phyloP scores from a whole-genome alignment of 768 basidiomycete genomes.

The Coprinopsis strossmayeri region DNA sequence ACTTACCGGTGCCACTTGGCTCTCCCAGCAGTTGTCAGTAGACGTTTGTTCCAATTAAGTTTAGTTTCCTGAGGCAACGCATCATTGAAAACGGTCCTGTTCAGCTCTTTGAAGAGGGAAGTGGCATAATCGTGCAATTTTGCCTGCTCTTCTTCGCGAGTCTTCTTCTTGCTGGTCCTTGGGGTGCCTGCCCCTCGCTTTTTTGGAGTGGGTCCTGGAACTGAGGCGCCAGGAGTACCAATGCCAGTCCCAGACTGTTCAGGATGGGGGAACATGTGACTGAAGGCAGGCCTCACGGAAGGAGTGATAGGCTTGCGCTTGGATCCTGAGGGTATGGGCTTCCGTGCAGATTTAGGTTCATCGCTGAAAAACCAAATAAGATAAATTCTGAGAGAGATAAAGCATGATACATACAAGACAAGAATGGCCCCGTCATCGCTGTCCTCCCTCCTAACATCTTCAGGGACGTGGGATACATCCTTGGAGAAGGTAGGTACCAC shows the following conservation, averaged over 20 bases:
- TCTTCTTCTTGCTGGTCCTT: slow-evolving; percentile 32
- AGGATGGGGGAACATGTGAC: neutral
- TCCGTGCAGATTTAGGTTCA: slow-evolving; percentile 43
- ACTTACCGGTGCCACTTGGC: slow-evolving; percentile 58
- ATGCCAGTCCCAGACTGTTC: neutral
- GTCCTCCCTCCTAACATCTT: neutral
- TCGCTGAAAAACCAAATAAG: slow-evolving; percentile 23
- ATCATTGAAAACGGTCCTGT: slow-evolving; percentile 47
- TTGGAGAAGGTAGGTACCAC: neutral
- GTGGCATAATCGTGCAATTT: slow-evolving; percentile 47
- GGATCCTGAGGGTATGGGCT: slow-evolving; percentile 27
- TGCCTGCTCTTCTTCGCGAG: slow-evolving; percentile 34
- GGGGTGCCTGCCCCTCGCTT: slow-evolving; percentile 13
- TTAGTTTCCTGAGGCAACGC: slow-evolving; percentile 47
- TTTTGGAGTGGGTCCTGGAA: neutral
- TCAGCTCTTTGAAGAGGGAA: slow-evolving; percentile 55
- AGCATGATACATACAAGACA: slow-evolving; percentile 21
- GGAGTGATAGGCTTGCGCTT: neutral
- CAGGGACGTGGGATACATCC: neutral
- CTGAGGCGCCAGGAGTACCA: neutral
- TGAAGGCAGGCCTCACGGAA: neutral
- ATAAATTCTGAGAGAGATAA: neutral
- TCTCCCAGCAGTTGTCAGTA: slow-evolving; percentile 64
- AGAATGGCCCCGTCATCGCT: slow-evolving; percentile 25
- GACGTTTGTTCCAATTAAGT: slow-evolving; percentile 60